A percentile compares a stretch with the other conserved stretches of the same genome.
phyloP scores from a whole-genome alignment of 805 yeast species.

The Metschnikowia peoriensis region DNA sequence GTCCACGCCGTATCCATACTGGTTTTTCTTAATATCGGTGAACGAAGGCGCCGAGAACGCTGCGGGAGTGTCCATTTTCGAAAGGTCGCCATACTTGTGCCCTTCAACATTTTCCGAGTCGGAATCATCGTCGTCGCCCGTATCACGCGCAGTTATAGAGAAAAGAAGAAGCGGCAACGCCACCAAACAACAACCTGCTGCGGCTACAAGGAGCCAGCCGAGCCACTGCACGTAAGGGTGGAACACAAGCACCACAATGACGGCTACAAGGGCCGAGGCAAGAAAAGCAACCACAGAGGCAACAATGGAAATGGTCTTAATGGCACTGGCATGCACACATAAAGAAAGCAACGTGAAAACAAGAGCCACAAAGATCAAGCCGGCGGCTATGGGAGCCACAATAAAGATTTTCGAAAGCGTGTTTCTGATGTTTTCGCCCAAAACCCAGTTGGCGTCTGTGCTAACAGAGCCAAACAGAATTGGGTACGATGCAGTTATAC shows the following conservation, averaged over 20 bases:
- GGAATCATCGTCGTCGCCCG: slow-evolving; percentile 13
- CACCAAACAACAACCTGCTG: slow-evolving; percentile 56
- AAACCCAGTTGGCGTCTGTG: slow-evolving; percentile 46
- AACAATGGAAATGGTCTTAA: slow-evolving; percentile 40
- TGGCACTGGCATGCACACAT: slow-evolving; percentile 22
- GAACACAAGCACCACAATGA: slow-evolving; percentile 56
- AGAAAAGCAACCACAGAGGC: slow-evolving; percentile 51
- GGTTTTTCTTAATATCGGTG: background rate
- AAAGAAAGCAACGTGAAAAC: slow-evolving; percentile 26
- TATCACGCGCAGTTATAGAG: slow-evolving; percentile 28
- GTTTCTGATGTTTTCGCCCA: slow-evolving; percentile 46
- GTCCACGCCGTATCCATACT: slow-evolving; percentile 7
- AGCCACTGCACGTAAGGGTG: slow-evolving; percentile 68
- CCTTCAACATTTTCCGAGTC: slow-evolving; percentile 19
- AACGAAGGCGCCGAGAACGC: slow-evolving; percentile 8
- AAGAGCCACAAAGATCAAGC: slow-evolving; percentile 47
- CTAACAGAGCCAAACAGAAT: slow-evolving; percentile 36
- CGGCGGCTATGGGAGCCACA: slow-evolving; percentile 66
- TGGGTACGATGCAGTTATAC: slow-evolving; percentile 47
- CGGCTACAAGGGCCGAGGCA: slow-evolving; percentile 52
- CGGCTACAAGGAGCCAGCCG: slow-evolving; percentile 69
- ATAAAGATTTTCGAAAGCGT: slow-evolving; percentile 54
- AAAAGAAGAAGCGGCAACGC: slow-evolving; percentile 49
- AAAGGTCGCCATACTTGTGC: slow-evolving; percentile 16
- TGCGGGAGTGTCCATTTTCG: slow-evolving; percentile 7